Evolutionary conservation across 495 filamentous ascomycete genomes (phyloP), one percentile per base, ranked within the genome.

Genomic region (Amphirosellinia nigrospora): DNA sequence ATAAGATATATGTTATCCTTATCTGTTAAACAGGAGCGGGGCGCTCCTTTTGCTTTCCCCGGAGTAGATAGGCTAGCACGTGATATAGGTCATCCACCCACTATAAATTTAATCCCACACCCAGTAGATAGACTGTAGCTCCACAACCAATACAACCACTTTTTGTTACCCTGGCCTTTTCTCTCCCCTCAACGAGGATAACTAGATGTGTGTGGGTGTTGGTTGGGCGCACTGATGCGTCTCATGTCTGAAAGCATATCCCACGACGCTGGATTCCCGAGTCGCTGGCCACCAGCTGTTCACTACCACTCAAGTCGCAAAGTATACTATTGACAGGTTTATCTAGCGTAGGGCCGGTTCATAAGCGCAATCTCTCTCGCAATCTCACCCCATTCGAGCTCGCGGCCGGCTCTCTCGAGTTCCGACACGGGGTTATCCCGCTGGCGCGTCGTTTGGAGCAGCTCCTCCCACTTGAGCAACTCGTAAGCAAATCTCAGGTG

Each of bases 391-490:
- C 96, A 99, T 81, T 99, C 96, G 46, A 97, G 83, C 73, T 98
- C 94, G 48, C 94, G 86, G 71, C 87, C 89, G 71, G 79, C 66
- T 0, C 71, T 74, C 46, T 66, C 69, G 3, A 38, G 55, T 13
- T 48, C 64, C 41, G 55, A 53, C 0, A 36, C 32, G 41, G 43
- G 43, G 48, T 70, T 68, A 32, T 82, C 77, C 66, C 82, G 77
- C 36, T 83, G 69, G 70, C 82, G 78, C 74, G 83, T 81, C 41
- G 81, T 59, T 65, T 81, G 79, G 58, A 89, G 82, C 48, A 81
- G 15, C 77, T 98, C 96, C 82, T 99, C 96, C 92, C 94, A 98
- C 81, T 98, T 97, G 16, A 99, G 86, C 32, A 99, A 86, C 79
- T 90, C 88, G 70, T 90, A 89, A 13, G 85, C 87, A 73, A 89